Percentiles rank a stretch among this genome's conserved stretches.
Evolutionary conservation across 2,329 filamentous ascomycete species (phyloP).

Genomic region (Colletotrichum sp.): DNA sequence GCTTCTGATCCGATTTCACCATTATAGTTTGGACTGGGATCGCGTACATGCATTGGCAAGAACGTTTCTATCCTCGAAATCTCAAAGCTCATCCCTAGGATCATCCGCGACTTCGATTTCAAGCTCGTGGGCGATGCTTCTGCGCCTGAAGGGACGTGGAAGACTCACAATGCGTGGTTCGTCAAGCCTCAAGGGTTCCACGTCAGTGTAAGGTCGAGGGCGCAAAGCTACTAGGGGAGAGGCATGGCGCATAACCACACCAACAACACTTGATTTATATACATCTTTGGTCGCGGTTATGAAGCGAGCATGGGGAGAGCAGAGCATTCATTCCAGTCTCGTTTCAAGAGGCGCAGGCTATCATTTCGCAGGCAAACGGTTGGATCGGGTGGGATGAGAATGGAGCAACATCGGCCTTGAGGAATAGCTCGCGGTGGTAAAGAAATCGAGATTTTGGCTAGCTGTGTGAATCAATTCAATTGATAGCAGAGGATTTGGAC

Average conservation of each 20-base stretch:
- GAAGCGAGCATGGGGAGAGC: background rate
- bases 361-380: too few relatives aligned
- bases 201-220: constrained; percentile 24
- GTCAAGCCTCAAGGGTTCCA: constrained; percentile 45
- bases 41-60: constrained; percentile 47
- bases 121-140: constrained; percentile 23
- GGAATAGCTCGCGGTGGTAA: fast-evolving
- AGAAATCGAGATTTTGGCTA: background rate
- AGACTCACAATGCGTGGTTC: constrained; percentile 44
- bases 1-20: fast-evolving
- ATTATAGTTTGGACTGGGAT: constrained; percentile 44
- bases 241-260: background rate
- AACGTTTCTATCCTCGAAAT: constrained; percentile 50
- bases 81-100: constrained; percentile 43
- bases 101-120: constrained; percentile 38
- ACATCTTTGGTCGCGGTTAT: background rate
- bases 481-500: fast-evolving
- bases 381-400: background rate
- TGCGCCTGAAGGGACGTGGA: constrained; percentile 27
- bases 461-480: background rate
- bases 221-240: background rate
- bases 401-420: background rate
- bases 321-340: background rate
- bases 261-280: background rate
- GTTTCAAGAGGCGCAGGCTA: background rate